phyloP scores from a whole-genome alignment of 2,329 filamentous ascomycete genomes.

The Aspergillus quadricinctus region DNA sequence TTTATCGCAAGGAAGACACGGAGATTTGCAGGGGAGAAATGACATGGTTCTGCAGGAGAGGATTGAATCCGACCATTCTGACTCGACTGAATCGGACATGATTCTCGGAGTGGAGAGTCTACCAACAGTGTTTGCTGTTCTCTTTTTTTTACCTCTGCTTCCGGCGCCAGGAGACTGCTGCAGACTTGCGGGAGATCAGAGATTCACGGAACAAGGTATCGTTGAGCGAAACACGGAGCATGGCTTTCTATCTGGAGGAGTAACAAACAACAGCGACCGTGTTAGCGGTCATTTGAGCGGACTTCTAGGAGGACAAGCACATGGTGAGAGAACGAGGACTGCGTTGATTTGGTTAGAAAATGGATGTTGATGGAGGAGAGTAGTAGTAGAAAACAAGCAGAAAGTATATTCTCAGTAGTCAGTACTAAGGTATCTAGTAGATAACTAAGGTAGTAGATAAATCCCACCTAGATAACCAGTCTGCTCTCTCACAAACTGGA shows the following conservation, averaged over 20 bases:
- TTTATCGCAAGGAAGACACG: constrained; percentile 22
- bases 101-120: constrained; percentile 2
- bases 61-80: constrained; percentile 27
- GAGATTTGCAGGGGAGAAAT: constrained; percentile 29
- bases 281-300: background rate
- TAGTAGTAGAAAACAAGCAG: background rate
- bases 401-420: background rate
- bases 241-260: constrained; percentile 16
- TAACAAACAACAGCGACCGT: background rate
- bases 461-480: too few relatives aligned
- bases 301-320: background rate
- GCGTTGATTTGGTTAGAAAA: background rate
- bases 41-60: constrained; percentile 22
- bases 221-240: constrained; percentile 19
- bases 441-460: too few relatives aligned
- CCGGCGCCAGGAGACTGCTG: constrained; percentile 16
- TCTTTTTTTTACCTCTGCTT: background rate
- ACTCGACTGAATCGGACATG: constrained; percentile 31
- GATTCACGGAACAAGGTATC: constrained; percentile 14
- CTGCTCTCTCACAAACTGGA: too few relatives aligned
- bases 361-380: background rate
- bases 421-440: too few relatives aligned
- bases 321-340: background rate
- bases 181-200: constrained; percentile 16
- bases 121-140: background rate